Evolutionary conservation across 106 monocot genomes (phyloP).

Genomic region (Dendrobium nobile): DNA sequence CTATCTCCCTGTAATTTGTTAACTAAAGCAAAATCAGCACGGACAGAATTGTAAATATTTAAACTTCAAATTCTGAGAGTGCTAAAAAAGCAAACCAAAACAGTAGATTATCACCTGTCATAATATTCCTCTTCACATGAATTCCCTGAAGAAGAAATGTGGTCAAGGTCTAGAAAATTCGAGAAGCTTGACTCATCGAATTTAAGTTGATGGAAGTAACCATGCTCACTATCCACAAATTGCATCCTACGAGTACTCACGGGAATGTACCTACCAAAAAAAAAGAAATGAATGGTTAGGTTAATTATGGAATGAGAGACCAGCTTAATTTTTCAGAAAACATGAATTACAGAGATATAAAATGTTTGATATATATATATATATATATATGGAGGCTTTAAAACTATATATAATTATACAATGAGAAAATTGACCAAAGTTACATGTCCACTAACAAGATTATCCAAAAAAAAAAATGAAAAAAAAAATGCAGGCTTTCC

Average conservation of each 20-base stretch:
- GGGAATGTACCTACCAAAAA: constrained; percentile 30
- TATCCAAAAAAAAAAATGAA: too few species aligned
- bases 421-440: too few species aligned
- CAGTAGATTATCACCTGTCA: constrained; percentile 44
- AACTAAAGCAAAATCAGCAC: background rate
- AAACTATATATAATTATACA: too few species aligned
- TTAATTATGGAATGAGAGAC: background rate
- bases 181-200: constrained; percentile 48
- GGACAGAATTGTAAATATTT: background rate
- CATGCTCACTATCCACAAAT: constrained; percentile 34
- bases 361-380: too few species aligned
- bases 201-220: constrained; percentile 30
- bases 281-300: background rate
- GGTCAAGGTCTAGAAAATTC: constrained; percentile 88
- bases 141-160: constrained; percentile 76
- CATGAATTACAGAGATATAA: too few species aligned
- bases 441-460: too few species aligned
- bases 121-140: constrained; percentile 64
- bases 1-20: background rate
- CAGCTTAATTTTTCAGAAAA: background rate
- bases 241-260: constrained; percentile 22
- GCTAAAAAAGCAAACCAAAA: background rate
- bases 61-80: background rate
- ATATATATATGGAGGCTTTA: too few species aligned
- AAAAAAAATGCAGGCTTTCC: background rate